phyloP scores from a whole-genome alignment of 306 rosid genomes.

The Benincasa hispida region DNA sequence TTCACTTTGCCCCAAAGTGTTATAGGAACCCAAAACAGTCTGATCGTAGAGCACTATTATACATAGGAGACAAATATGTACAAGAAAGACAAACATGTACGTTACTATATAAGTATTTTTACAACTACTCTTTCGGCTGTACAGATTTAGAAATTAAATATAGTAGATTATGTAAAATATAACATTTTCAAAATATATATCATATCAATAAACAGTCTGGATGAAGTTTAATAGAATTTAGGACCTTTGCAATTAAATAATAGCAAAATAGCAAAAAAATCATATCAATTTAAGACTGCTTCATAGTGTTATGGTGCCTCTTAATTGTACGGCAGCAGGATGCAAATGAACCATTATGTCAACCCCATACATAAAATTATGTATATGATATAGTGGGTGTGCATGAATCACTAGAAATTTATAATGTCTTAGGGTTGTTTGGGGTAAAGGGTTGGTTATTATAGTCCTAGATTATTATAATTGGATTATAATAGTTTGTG shows the following conservation, averaged over 20 bases:
- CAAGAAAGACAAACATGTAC: slow-evolving; percentile 48
- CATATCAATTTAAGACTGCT: neutral
- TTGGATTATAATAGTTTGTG: too few species aligned
- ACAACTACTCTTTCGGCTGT: slow-evolving; percentile 37
- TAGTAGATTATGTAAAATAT: slow-evolving; percentile 13
- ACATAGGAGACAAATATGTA: slow-evolving; percentile 53
- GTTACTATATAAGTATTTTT: slow-evolving; percentile 50
- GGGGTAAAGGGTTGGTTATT: too few species aligned
- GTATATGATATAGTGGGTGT: neutral
- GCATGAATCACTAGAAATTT: neutral
- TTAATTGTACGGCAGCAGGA: neutral
- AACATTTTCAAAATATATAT: neutral
- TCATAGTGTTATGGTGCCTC: neutral
- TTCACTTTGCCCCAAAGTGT: slow-evolving; percentile 76
- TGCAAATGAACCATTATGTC: neutral
- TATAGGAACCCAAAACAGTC: slow-evolving; percentile 63
- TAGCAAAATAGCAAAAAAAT: neutral
- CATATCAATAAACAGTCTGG: neutral
- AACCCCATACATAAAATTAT: neutral
- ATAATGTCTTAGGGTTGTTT: too few species aligned
- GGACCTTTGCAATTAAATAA: neutral
- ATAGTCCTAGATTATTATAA: too few species aligned
- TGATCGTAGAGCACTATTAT: slow-evolving; percentile 87
- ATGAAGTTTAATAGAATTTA: neutral
- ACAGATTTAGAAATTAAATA: slow-evolving; percentile 17